Evolutionary conservation across 805 yeast species (phyloP).

Genomic region (Metschnikowia lunata): DNA sequence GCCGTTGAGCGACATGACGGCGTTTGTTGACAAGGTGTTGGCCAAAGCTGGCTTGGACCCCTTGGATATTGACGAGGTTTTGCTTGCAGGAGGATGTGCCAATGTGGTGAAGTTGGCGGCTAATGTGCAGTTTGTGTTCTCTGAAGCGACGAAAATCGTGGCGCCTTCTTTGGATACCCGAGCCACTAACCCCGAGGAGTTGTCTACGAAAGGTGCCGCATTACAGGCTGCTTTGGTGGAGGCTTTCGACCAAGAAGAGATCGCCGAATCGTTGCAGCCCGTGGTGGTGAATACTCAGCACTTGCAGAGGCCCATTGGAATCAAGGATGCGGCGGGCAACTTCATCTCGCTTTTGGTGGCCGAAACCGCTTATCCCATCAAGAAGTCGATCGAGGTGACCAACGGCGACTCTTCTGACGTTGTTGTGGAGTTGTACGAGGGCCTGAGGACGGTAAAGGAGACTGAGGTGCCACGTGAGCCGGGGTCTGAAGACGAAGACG

Average conservation of each 20-base stretch:
- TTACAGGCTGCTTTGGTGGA: conserved; percentile 88
- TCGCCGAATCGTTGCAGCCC: conserved; percentile 75
- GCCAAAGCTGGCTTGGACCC: conserved; percentile 79
- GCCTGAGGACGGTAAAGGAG: conserved; percentile 78
- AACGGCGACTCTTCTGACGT: conserved; percentile 57
- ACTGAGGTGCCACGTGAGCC: conserved; percentile 69
- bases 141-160: conserved; percentile 67
- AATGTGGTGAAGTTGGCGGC: conserved; percentile 87
- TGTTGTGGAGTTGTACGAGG: conserved; percentile 74
- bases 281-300: conserved; percentile 87
- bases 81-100: conserved; percentile 91
- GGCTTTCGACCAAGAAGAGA: conserved; percentile 77
- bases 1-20: conserved; percentile 69
- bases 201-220: conserved; percentile 92
- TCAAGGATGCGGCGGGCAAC: conserved; percentile 66
- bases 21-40: conserved; percentile 70
- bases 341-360: conserved; percentile 71
- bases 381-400: conserved; percentile 63
- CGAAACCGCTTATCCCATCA: conserved; percentile 89
- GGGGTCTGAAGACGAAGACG: conserved; percentile 39
- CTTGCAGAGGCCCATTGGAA: conserved; percentile 76
- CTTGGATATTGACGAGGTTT: conserved; percentile 84
- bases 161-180: conserved; percentile 73
- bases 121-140: conserved; percentile 70
- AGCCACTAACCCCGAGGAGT: conserved; percentile 83